phyloP scores from a whole-genome alignment of 192 early-diverging fungal species.

The Cladochytrium replicatum region DNA sequence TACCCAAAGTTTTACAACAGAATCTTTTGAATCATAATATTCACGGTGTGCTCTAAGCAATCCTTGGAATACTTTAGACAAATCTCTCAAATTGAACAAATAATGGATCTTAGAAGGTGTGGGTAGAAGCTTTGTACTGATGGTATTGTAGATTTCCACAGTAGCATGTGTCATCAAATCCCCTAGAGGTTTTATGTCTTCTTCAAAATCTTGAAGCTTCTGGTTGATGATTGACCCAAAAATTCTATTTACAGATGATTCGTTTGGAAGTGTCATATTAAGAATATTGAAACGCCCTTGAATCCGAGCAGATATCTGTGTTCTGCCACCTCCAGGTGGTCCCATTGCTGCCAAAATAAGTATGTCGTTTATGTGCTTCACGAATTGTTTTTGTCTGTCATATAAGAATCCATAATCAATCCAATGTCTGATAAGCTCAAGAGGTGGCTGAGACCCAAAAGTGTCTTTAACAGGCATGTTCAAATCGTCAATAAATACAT shows the following conservation, averaged over 20 bases:
- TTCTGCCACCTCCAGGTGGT: slow-evolving; percentile 51
- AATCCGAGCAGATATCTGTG: slow-evolving; percentile 38
- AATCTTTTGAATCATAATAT: slow-evolving; percentile 42
- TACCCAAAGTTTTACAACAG: slow-evolving; percentile 43
- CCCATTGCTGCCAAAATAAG: slow-evolving; percentile 43
- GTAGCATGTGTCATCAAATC: slow-evolving; percentile 44
- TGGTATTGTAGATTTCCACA: slow-evolving; percentile 45
- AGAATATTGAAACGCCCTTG: slow-evolving; percentile 46
- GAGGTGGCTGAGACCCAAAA: slow-evolving; percentile 51
- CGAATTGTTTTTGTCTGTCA: slow-evolving; percentile 44
- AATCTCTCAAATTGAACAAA: slow-evolving; percentile 49
- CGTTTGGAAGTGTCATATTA: slow-evolving; percentile 48
- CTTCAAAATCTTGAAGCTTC: slow-evolving; percentile 44
- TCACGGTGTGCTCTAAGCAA: slow-evolving; percentile 41
- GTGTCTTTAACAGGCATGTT: slow-evolving; percentile 57
- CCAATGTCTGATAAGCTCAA: slow-evolving; percentile 46
- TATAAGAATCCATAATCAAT: slow-evolving; percentile 50
- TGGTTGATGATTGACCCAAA: slow-evolving; percentile 48
- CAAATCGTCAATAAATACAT: slow-evolving; percentile 49
- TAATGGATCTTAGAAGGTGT: slow-evolving; percentile 54
- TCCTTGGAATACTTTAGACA: slow-evolving; percentile 54
- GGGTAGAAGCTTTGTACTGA: slow-evolving; percentile 40
- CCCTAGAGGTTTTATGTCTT: slow-evolving; percentile 42
- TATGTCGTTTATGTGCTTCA: slow-evolving; percentile 45
- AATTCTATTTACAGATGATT: slow-evolving; percentile 35